A percentile compares a stretch with the other conserved stretches of the same genome.
phyloP scores from a whole-genome alignment of 1,284 basidiomycete genomes.

The Sporisorium scitamineum region DNA sequence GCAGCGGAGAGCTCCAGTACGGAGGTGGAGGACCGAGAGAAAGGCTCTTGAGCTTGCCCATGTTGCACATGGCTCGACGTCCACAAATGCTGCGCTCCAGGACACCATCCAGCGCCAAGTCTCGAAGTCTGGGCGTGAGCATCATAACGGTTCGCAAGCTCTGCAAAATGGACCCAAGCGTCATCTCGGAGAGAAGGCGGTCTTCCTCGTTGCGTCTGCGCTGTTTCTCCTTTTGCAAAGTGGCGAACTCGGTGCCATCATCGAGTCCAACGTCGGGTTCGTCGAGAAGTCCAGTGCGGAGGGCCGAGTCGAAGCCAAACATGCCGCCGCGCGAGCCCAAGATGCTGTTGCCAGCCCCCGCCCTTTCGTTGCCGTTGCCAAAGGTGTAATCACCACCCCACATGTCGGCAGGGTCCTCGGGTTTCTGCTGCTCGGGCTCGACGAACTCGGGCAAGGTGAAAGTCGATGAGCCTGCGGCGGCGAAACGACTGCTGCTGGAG shows the following conservation, averaged over 20 bases:
- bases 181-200: constrained; percentile 49
- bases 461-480: constrained; percentile 6
- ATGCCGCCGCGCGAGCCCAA: constrained; percentile 46
- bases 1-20: constrained; percentile 57
- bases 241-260: constrained; percentile 40
- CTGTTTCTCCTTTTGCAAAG: constrained; percentile 29
- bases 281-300: constrained; percentile 36
- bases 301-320: constrained; percentile 49
- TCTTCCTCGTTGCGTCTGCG: constrained; percentile 45
- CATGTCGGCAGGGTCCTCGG: constrained; percentile 47
- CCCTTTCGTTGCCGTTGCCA: constrained; percentile 51
- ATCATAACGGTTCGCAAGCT: constrained; percentile 46
- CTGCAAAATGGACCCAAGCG: constrained; percentile 48
- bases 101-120: constrained; percentile 54
- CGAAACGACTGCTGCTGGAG: constrained; percentile 6
- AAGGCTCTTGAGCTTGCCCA: constrained; percentile 53
- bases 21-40: constrained; percentile 57
- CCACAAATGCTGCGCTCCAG: constrained; percentile 52
- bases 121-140: constrained; percentile 45
- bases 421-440: constrained; percentile 47
- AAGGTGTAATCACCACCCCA: constrained; percentile 51
- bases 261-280: constrained; percentile 34
- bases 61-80: constrained; percentile 46
- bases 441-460: constrained; percentile 40
- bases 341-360: constrained; percentile 48